phyloP scores from a whole-genome alignment of 768 basidiomycete genomes.

The Mycena leptocephala region DNA sequence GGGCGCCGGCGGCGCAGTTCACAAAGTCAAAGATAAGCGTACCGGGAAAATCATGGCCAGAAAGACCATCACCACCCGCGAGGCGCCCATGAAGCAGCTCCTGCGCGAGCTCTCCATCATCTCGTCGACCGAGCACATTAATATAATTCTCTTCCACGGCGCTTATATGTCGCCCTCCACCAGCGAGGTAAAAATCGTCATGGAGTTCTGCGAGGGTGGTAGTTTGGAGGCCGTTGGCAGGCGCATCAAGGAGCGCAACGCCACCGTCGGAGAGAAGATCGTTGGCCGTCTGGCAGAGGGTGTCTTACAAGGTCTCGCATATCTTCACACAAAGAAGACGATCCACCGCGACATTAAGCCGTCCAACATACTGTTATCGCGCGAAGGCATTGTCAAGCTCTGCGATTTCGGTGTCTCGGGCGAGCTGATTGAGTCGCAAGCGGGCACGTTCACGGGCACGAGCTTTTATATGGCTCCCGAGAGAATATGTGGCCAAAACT shows the following conservation, averaged over 20 bases:
- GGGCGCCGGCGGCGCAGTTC: constrained; percentile 96
- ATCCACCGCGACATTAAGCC: constrained; percentile 98
- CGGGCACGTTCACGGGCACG: constrained; percentile 97
- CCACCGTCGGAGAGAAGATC: constrained; percentile 88
- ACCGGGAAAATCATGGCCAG: constrained; percentile 90
- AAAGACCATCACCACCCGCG: constrained; percentile 93
- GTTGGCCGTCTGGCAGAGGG: constrained; percentile 95
- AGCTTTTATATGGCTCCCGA: constrained; percentile 99
- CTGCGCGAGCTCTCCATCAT: constrained; percentile 94
- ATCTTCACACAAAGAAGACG: constrained; percentile 91
- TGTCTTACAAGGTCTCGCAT: constrained; percentile 93
- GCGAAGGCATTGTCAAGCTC: constrained; percentile 92
- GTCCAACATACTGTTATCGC: constrained; percentile 92
- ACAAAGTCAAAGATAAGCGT: constrained; percentile 91
- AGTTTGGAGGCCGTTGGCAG: constrained; percentile 93
- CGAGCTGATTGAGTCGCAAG: constrained; percentile 91
- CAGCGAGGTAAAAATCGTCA: constrained; percentile 95
- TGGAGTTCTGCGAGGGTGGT: constrained; percentile 92
- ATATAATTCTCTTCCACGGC: constrained; percentile 94
- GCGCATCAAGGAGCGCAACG: constrained; percentile 85
- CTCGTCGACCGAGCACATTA: constrained; percentile 85
- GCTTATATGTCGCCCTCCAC: constrained; percentile 91
- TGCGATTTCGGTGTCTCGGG: constrained; percentile 99
- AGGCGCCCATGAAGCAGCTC: constrained; percentile 94
- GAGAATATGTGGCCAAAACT: constrained; percentile 92